A percentile compares a stretch with the other conserved stretches of the same genome.
Conservation (phyloP, 164 flowering plant species). For the Nymphaea thermarum region DNA sequence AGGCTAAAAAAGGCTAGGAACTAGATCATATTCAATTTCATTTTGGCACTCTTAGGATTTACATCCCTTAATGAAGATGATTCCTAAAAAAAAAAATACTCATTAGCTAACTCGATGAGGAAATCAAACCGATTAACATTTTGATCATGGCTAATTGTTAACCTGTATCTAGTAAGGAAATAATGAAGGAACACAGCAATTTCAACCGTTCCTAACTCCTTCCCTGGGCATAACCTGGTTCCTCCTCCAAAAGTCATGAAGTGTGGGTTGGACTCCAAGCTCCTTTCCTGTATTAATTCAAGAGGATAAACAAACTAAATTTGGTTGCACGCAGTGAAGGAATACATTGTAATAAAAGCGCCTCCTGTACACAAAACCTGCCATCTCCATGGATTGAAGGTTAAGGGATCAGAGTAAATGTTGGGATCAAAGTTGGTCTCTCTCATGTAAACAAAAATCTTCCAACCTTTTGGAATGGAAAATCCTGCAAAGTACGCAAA, state of each 20-base stretch:
- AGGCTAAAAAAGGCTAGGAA: too few species aligned
- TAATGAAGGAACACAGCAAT: slow-evolving; percentile 74
- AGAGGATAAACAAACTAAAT: neutral
- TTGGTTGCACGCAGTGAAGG: too few species aligned
- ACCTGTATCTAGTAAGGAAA: slow-evolving; percentile 83
- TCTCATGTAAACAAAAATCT: slow-evolving; percentile 37
- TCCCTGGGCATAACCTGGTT: slow-evolving; percentile 78
- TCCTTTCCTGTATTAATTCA: slow-evolving; percentile 38
- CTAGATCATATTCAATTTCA: too few species aligned
- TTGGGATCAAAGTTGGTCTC: slow-evolving; percentile 37
- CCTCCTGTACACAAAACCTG: slow-evolving; percentile 20
- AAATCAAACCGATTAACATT: too few species aligned
- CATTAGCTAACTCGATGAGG: too few species aligned
- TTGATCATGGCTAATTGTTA: too few species aligned
- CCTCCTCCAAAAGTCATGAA: slow-evolving; percentile 80
- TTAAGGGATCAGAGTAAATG: slow-evolving; percentile 34
- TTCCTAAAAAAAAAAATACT: too few species aligned
- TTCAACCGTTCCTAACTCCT: slow-evolving; percentile 71
- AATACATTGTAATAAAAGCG: too few species aligned
- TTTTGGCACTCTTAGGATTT: too few species aligned
- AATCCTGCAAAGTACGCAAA: slow-evolving; percentile 20
- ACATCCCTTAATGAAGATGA: too few species aligned
- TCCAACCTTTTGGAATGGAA: slow-evolving; percentile 51
- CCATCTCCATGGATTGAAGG: slow-evolving; percentile 61
- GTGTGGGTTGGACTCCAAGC: slow-evolving; percentile 44